These are phyloP conservation scores for Fagus sylvatica DNA, from an alignment of 306 rosid genomes.

Conservation along the genomic window DNA sequence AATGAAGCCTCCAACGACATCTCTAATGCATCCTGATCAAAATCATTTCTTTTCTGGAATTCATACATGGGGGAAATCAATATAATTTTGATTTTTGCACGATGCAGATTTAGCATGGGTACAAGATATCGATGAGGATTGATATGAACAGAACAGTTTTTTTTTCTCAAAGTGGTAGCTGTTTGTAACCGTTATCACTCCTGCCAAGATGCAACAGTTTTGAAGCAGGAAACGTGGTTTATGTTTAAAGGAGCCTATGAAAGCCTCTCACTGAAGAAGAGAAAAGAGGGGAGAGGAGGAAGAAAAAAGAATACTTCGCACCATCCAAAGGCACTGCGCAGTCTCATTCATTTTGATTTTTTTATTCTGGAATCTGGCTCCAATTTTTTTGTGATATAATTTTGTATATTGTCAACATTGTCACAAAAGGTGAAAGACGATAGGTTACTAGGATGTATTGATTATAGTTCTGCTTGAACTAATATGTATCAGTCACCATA, in stretches of 20 bases:
- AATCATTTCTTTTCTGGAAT: not conserved
- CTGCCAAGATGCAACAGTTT: slow-evolving; percentile 27
- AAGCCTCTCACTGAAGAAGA: slow-evolving; percentile 31
- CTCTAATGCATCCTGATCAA: slow-evolving; percentile 15
- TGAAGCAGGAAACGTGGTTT: slow-evolving; percentile 23
- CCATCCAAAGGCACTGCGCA: slow-evolving; percentile 52
- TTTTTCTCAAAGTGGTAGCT: slow-evolving; percentile 23
- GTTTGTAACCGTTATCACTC: slow-evolving; percentile 25
- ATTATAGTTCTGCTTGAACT: slow-evolving; percentile 30
- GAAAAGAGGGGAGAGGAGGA: not conserved
- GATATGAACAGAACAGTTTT: slow-evolving; percentile 8
- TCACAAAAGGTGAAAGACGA: slow-evolving; percentile 31
- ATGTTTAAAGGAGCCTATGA: slow-evolving; percentile 29
- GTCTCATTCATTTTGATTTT: slow-evolving; percentile 31
- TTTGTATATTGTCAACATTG: slow-evolving; percentile 52
- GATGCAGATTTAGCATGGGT: slow-evolving; percentile 89
- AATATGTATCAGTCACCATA: slow-evolving; percentile 40
- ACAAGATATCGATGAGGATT: slow-evolving; percentile 73
- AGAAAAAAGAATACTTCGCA: slow-evolving; percentile 34
- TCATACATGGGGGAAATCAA: slow-evolving; percentile 12
- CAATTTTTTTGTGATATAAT: slow-evolving; percentile 52
- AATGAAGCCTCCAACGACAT: not conserved
- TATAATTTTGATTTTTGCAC: slow-evolving; percentile 10
- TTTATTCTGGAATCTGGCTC: slow-evolving; percentile 19
- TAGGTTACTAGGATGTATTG: slow-evolving; percentile 43